A percentile compares a stretch with the other conserved stretches of the same genome.
Conservation (phyloP, 2,329 filamentous ascomycete genomes). For the Bimuria novae-zelandiae region DNA sequence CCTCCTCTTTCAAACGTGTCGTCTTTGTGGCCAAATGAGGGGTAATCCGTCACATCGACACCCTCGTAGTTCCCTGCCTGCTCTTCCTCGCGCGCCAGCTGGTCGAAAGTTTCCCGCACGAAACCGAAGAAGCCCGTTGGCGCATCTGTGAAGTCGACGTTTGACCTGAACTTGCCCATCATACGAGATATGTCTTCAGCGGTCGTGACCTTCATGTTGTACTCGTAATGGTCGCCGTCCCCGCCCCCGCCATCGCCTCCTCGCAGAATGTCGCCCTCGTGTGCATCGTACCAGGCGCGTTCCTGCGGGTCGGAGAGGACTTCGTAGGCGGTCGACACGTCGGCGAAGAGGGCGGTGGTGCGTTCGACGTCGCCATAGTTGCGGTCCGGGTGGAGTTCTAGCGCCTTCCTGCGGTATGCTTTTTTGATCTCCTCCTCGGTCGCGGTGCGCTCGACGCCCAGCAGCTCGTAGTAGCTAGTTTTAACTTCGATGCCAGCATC, state of each 20-base stretch:
- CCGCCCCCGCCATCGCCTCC: constrained; percentile 58
- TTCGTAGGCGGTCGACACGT: constrained; percentile 91
- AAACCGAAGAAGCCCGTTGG: constrained; percentile 84
- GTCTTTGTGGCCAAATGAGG: constrained; percentile 77
- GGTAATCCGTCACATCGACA: constrained; percentile 68
- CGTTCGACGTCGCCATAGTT: constrained; percentile 85
- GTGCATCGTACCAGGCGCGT: constrained; percentile 96
- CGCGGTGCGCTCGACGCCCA: constrained; percentile 73
- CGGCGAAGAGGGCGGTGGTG: constrained; percentile 84
- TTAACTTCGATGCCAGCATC: constrained; percentile 53
- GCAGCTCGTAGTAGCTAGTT: constrained; percentile 84
- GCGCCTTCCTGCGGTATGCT: constrained; percentile 85
- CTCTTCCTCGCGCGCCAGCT: constrained; percentile 79
- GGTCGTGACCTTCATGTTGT: constrained; percentile 76
- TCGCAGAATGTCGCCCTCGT: constrained; percentile 80
- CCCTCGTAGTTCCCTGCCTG: constrained; percentile 73
- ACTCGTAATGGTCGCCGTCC: constrained; percentile 61
- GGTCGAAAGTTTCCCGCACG: constrained; percentile 75
- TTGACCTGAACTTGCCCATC: constrained; percentile 79
- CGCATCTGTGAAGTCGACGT: constrained; percentile 78
- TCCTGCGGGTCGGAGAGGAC: constrained; percentile 96
- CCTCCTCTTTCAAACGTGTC: constrained; percentile 69
- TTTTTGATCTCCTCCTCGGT: constrained; percentile 91
- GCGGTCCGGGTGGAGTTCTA: constrained; percentile 93
- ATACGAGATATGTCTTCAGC: constrained; percentile 77